phyloP scores from a whole-genome alignment of 2,329 filamentous ascomycete species.

The Botrytis medusae region DNA sequence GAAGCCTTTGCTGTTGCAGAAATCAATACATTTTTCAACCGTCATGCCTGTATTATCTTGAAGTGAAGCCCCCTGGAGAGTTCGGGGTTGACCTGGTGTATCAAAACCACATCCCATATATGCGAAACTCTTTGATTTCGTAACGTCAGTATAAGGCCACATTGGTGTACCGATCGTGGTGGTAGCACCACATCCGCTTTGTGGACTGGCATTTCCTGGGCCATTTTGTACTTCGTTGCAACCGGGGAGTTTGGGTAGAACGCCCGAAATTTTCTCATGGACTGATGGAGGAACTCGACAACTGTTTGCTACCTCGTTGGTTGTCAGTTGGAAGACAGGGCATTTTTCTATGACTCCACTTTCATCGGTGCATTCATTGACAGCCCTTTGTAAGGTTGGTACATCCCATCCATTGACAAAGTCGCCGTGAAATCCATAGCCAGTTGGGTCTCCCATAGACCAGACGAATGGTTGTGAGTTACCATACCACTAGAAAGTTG shows the following conservation, averaged over 20 bases:
- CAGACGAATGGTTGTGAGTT: constrained; percentile 54
- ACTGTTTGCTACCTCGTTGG: constrained; percentile 52
- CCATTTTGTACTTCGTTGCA: constrained; percentile 47
- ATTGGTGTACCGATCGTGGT: constrained; percentile 49
- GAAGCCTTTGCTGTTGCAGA: constrained; percentile 32
- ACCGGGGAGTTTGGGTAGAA: constrained; percentile 53
- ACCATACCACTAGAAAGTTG: constrained; percentile 42
- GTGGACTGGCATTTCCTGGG: constrained; percentile 32
- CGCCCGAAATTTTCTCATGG: constrained; percentile 47
- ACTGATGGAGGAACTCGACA: constrained; percentile 49
- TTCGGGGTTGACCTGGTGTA: constrained; percentile 43
- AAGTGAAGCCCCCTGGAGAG: constrained; percentile 8
- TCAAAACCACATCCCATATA: constrained; percentile 63
- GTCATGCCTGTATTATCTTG: constrained; percentile 27
- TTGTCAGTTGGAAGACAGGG: constrained; percentile 50
- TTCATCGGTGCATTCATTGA: constrained; percentile 49
- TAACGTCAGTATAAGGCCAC: constrained; percentile 46
- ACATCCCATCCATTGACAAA: constrained; percentile 60
- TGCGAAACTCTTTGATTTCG: constrained; percentile 51
- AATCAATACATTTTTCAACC: constrained; percentile 39
- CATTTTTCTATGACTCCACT: constrained; percentile 48
- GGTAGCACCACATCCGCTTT: constrained; percentile 50
- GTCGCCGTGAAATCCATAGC: constrained; percentile 57
- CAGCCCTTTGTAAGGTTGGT: constrained; percentile 48
- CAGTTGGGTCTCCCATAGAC: constrained; percentile 51